These are phyloP conservation scores for Trichoderma aggressivum DNA, from an alignment of 2,329 filamentous ascomycete species.

Conservation along the genomic window DNA sequence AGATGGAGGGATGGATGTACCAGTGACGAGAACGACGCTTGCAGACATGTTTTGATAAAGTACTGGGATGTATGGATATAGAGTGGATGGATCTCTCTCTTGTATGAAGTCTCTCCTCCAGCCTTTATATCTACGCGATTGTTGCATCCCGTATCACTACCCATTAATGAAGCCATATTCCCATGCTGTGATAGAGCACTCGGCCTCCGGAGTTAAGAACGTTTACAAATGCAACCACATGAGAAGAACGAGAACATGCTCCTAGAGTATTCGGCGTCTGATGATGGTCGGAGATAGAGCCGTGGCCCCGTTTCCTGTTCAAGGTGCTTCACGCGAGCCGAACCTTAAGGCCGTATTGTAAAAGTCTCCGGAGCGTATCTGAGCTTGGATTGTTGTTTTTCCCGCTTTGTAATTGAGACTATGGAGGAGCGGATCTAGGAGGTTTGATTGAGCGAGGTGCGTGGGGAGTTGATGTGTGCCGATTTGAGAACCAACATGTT, in stretches of 20 bases:
- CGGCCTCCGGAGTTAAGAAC: neutral
- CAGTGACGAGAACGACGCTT: slow-evolving; percentile 27
- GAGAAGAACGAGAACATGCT: neutral
- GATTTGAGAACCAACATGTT: neutral
- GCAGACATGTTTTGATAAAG: neutral
- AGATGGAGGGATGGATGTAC: slow-evolving; percentile 19
- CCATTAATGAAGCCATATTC: neutral
- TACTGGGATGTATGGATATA: neutral
- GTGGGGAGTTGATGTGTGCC: neutral
- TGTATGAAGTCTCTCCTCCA: neutral
- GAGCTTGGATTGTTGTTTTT: neutral
- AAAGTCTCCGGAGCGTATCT: neutral
- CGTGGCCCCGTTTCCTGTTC: neutral
- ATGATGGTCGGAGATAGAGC: neutral
- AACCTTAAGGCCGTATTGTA: neutral
- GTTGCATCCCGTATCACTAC: rapidly evolving
- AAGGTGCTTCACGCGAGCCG: neutral
- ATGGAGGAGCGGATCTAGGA: neutral
- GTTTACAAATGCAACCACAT: neutral
- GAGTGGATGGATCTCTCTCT: neutral
- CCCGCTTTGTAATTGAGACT: neutral
- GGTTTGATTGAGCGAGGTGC: neutral
- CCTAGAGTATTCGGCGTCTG: neutral
- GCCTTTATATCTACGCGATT: neutral
- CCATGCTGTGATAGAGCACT: neutral